Conservation (phyloP, 129 eudicot genomes). For the Glebionis coronaria region DNA sequence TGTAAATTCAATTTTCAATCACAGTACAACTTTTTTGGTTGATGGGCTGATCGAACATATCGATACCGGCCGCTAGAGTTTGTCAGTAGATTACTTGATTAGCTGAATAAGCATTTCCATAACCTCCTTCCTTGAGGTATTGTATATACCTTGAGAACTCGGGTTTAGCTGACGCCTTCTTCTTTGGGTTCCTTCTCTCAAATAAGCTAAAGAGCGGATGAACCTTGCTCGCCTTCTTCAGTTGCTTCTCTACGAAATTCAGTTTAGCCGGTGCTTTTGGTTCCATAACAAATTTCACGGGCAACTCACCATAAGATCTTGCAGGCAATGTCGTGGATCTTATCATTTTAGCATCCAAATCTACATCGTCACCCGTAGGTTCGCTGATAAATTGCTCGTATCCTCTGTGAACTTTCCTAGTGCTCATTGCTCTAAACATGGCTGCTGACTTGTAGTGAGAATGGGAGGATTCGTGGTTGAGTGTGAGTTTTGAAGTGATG, state of each 20-base stretch:
- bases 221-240: conserved; percentile 56
- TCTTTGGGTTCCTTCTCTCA: conserved; percentile 35
- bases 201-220: conserved; percentile 57
- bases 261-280: conserved; percentile 14
- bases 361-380: not conserved
- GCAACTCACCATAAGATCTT: conserved; percentile 30
- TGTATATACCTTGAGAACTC: conserved; percentile 66
- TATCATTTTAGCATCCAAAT: conserved; percentile 31
- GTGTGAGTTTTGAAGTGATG: conserved; percentile 6
- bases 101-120: conserved; percentile 33
- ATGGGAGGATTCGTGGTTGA: too few relatives aligned
- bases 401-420: conserved; percentile 39
- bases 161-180: conserved; percentile 72
- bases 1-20: too few relatives aligned
- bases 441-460: conserved; percentile 6
- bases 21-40: too few relatives aligned
- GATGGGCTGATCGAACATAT: too few relatives aligned
- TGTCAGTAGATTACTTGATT: conserved; percentile 44
- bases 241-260: conserved; percentile 28
- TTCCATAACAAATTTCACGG: conserved; percentile 9
- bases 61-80: too few relatives aligned
- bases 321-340: conserved; percentile 43
- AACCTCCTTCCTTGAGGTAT: conserved; percentile 72
- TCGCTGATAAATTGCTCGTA: conserved; percentile 50
- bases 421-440: conserved; percentile 74